These are phyloP conservation scores for Cephalotrichum gorgonifer DNA, from an alignment of 2,329 filamentous ascomycete genomes.

Conservation along the genomic window DNA sequence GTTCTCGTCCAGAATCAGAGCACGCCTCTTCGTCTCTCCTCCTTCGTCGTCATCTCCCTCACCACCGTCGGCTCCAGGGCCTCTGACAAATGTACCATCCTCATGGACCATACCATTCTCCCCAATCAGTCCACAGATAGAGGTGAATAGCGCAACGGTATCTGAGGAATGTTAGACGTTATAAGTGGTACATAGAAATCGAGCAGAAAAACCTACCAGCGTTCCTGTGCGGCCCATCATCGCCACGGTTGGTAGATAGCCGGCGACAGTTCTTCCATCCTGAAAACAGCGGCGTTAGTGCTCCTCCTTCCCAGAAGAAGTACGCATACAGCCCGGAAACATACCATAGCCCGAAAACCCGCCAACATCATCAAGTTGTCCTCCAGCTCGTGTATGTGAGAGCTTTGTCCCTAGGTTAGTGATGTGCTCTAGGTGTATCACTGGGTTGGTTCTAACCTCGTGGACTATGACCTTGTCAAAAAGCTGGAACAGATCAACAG, in stretches of 20 bases:
- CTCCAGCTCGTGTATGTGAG: background rate
- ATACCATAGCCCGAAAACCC: conserved; percentile 1
- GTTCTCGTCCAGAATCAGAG: no score
- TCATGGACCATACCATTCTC: background rate
- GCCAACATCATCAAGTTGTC: background rate
- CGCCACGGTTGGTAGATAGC: background rate
- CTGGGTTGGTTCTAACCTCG: background rate
- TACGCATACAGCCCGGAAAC: background rate
- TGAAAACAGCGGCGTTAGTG: background rate
- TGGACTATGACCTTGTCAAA: conserved; percentile 1
- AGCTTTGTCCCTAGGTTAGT: background rate
- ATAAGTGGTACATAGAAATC: background rate
- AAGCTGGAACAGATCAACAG: conserved; percentile 2
- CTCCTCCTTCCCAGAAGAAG: background rate
- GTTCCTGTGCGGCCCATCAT: background rate
- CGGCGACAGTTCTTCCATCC: conserved; percentile 3
- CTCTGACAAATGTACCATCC: background rate
- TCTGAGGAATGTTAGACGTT: background rate
- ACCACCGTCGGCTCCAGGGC: background rate
- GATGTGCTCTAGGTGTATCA: background rate
- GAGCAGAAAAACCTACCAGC: background rate
- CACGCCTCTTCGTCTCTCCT: background rate
- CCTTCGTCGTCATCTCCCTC: no score
- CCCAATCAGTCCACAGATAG: background rate
- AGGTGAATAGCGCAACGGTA: background rate